Evolutionary conservation across 208 protist genomes (phyloP), one percentile per base, ranked within the genome.

Genomic region (Porcisia hertigi): DNA sequence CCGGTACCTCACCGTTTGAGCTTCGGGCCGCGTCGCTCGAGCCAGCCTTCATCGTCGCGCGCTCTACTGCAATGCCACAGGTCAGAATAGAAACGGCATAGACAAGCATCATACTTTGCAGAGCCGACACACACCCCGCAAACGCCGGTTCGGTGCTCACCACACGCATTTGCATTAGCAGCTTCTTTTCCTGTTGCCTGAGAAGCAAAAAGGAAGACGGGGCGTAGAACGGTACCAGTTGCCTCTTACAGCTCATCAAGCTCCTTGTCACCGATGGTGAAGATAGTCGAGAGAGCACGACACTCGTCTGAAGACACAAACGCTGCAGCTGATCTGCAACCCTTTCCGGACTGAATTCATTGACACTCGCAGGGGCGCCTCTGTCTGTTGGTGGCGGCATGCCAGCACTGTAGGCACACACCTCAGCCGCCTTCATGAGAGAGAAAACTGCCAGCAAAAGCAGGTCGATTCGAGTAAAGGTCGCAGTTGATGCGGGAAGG

Each of bases 401-500:
- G 6, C 16, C 39, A 7, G 30, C 30, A 23, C 20, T 34, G 62
- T 18, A 34, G 2, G 57, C 64, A 18, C 69, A 81, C 34, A 69
- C 18, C 0, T 76, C 65, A 20, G 69, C 43, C 12, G 11, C 25
- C 54, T 62, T 66, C 65, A 81, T 58, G 0, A 81, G 34, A 4
- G 77, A 76, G 12, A 76, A 18, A 1, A 77, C 36, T 0, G 71
- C 71, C 1, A 73, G 74, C 14, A 71, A 16, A 34, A 81, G 34
- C n/a, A 62, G 64, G 25, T 81, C 77, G 2, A 73, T 3, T 11
- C 71, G 77, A 7, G 3, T 47, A 36, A 9, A 5, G 62, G 0
- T 20, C 23, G 60, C 43, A 9, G 18, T 18, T 5, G 49, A 57
- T 49, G 3, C 34, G 8, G 69, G n/a, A 12, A 60, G 7, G 9